Evolutionary conservation across 495 filamentous ascomycete genomes (phyloP), one percentile per base, ranked within the genome.

Genomic region (Amphirosellinia nigrospora): DNA sequence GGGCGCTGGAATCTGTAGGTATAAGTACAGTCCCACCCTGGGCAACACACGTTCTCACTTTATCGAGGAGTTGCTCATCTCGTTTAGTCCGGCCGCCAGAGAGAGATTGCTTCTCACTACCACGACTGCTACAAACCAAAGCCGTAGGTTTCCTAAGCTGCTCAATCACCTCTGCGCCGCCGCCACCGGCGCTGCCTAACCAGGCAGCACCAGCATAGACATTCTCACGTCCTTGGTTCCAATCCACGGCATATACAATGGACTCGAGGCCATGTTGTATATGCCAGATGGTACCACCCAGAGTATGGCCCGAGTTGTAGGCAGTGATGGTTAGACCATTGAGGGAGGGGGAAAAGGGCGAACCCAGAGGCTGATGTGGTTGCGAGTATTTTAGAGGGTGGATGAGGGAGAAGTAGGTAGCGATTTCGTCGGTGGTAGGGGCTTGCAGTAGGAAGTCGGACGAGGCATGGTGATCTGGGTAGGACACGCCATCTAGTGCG

Each of bases 211-310:
- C 96, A 2, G 95, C 88, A 50, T 96, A 88, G 15, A 97, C 93
- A 83, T 97, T 96, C 79, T 99, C 96, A 59, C 93, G 87, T 13
- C 89, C 92, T 77, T 98, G 94, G 74, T 97, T 98, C 96, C 96
- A 99, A 74, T 98, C 95, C 16, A 97, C 91, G 1, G 96, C 95
- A 72, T 99, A 98, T 15, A 98, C 94, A 45, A 99, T 96, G 1
- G 94, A 97, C 77, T 99, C 96, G 77, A 98, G 86, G 1, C 94
- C 94, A 83, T 98, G 94, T 68, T 97, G 96, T 71, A 99, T 94
- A 76, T 98, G 95, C 96, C 96, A 99, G 80, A 99, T 97, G 32
- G 96, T 97, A 69, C 96, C 96, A 73, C 96, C 96, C 0, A 98
- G 88, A 0, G 94, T 97, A 77, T 97, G 95, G 38, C 96, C 96